Base-by-base conservation (phyloP, 2,329 filamentous ascomycete genomes). In the Trichoderma pleuroti region DNA sequence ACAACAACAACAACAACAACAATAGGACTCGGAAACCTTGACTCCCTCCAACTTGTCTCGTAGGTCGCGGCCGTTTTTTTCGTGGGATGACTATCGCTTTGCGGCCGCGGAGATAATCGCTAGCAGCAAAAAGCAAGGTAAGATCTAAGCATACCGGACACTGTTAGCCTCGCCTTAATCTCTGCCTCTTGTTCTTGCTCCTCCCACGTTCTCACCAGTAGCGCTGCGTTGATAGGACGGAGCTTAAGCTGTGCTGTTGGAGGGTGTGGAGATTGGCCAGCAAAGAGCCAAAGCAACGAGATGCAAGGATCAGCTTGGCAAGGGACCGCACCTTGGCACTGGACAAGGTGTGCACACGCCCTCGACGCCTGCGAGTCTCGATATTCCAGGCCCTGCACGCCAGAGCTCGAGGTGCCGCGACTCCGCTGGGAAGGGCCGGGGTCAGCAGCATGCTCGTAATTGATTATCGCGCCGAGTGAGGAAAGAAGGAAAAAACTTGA, bases 101-200 rank as follows among this genome's bases (percentile, higher is more conserved):
- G 63, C 63, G 63, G 63, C 63, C 63, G 49, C 63, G 63, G 34
- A 39, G 34, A 57, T 24, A 57, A 30, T 30, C 26, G 26, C 26
- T 28, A 28, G 26, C n/a, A 14, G 32, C 32, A 42, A 46, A 54
- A 42, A 46, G 24, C 52, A 59, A 59, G 64, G 64, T 59, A 46
- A 59, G 64, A 67, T 67, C 64, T 67, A 67, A 67, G 52, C 64
- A 67, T 67, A 59, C 64, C 36, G 36, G 14, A 67, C 36, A 59
- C 52, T 46, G 36, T 46, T 67, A 67, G 64, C 63, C 63, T 36
- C 21, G 63, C 34, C 36, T 28, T 54, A 28, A 56, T 39, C 21
- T 24, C 7, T 39, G 30, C 21, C 30, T 65, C 21, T 54, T 57
- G 21, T 52, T 56, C 18, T 28, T 57, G 62, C 32, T 32, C 21